phyloP scores from a whole-genome alignment of 2,329 filamentous ascomycete genomes.

The Mycogone perniciosa region DNA sequence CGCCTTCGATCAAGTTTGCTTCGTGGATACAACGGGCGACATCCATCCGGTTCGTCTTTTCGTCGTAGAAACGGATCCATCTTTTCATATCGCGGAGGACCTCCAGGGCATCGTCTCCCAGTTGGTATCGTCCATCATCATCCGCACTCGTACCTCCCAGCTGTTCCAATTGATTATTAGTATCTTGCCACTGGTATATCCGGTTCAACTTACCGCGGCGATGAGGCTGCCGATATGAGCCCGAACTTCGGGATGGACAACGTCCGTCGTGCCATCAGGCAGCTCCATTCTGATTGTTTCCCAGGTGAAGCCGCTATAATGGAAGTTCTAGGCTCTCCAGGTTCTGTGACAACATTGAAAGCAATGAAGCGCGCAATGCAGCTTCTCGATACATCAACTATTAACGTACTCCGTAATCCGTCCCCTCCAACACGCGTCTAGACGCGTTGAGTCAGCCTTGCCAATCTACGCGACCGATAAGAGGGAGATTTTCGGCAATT shows the following conservation, averaged over 20 bases:
- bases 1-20: slow-evolving; percentile 83
- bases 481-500: slow-evolving; percentile 13
- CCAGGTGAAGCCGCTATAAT: slow-evolving; percentile 2
- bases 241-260: slow-evolving; percentile 86
- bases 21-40: slow-evolving; percentile 89
- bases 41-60: slow-evolving; percentile 88
- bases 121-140: slow-evolving; percentile 74
- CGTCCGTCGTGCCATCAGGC: slow-evolving; percentile 45
- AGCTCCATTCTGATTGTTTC: slow-evolving; percentile 43
- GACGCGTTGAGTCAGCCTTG: slow-evolving; percentile 17
- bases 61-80: slow-evolving; percentile 93
- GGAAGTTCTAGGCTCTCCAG: not conserved
- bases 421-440: slow-evolving; percentile 16
- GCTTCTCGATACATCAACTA: not conserved
- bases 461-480: slow-evolving; percentile 13
- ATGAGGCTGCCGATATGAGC: slow-evolving; percentile 91
- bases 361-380: not conserved
- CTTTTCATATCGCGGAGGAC: slow-evolving; percentile 88
- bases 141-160: slow-evolving; percentile 77
- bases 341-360: not conserved
- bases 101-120: slow-evolving; percentile 88
- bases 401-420: not conserved
- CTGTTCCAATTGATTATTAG: slow-evolving; percentile 37
- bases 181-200: not conserved
- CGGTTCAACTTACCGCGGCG: slow-evolving; percentile 64